phyloP scores from a whole-genome alignment of 2,329 filamentous ascomycete genomes.

The Fusarium sp. region DNA sequence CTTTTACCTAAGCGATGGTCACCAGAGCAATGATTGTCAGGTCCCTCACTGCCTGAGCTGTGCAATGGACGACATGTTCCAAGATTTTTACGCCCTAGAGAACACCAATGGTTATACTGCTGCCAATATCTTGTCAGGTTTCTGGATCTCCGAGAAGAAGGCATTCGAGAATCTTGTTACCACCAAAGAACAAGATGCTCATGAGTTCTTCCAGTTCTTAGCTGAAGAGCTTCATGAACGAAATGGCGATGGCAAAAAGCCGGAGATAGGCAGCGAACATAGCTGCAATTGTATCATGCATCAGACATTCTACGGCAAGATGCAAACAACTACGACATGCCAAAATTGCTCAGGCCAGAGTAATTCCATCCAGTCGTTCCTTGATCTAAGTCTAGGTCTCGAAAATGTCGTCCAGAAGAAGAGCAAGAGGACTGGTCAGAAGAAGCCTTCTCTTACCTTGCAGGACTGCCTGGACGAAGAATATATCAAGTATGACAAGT shows the following conservation, averaged over 20 bases:
- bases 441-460: conserved; percentile 59
- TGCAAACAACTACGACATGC: conserved; percentile 90
- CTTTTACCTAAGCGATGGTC: conserved; percentile 91
- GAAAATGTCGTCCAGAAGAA: conserved; percentile 76
- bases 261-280: conserved; percentile 67
- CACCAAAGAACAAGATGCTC: conserved; percentile 94
- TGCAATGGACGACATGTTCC: conserved; percentile 78
- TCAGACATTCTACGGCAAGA: conserved; percentile 91
- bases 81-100: conserved; percentile 76
- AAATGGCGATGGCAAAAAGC: conserved; percentile 75
- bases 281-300: conserved; percentile 91
- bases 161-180: conserved; percentile 81
- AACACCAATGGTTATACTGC: conserved; percentile 91
- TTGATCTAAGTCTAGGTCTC: conserved; percentile 90
- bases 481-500: conserved; percentile 87
- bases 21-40: conserved; percentile 79
- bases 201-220: conserved; percentile 96
- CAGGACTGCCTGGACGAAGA: conserved; percentile 83
- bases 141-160: conserved; percentile 85
- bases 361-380: conserved; percentile 85
- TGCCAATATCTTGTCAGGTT: conserved; percentile 86
- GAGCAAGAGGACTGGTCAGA: conserved; percentile 62
- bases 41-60: conserved; percentile 71
- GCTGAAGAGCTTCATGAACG: conserved; percentile 90
- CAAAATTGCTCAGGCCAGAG: conserved; percentile 86